Base-by-base conservation (phyloP, 305 asterid genomes). In the Fraxinus sp. region DNA sequence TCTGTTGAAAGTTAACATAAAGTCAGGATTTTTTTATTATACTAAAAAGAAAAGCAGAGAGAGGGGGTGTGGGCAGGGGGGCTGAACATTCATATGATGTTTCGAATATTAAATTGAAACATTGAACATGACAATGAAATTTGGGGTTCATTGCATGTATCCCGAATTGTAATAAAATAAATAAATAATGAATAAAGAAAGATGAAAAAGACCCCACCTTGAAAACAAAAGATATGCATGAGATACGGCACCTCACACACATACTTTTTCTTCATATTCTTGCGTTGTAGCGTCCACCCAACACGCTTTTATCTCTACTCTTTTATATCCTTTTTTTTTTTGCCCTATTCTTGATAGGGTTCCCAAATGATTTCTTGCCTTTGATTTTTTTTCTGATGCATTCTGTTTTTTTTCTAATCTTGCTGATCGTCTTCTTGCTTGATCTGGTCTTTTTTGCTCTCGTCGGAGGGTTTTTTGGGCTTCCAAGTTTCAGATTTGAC, bases 311-410 rank as follows among this genome's bases (percentile, higher is more conserved):
- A 11, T 80, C 74, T 81, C 70, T 30, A 68, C 36, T 1, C 13
- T 14, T 36, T 37, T 13, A 30, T 43, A 24, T 16, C 68, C 16
- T 16, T 36, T 26, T 36, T 26, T 26, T 87, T 88, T 92, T 90
- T 92, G 85, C 93, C 94, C 93, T 90, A 83, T 86, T 86, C 84
- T 62, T 8, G 28, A 70, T 86, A 91, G 96, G 96, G 94, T 92
- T 92, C 83, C 64, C 86, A 37, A 1, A 59, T 82, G 77, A 39
- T 20, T 33, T 49, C 84, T 77, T 35, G 77, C 86, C 81, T 75
- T 75, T 80, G 83, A 33, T 46, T 78, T 77, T 49, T 81, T 59
- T 79, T 41, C 93, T 91, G 89, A 96, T 96, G 98, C 95, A 87
- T 82, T 85, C 87, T 80, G 78, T 70, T 79, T 82, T 86, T 80